A percentile compares a stretch with the other conserved stretches of the same genome.
phyloP scores from a whole-genome alignment of 73 alveolate species.

The Symbiodinium pilosum region DNA sequence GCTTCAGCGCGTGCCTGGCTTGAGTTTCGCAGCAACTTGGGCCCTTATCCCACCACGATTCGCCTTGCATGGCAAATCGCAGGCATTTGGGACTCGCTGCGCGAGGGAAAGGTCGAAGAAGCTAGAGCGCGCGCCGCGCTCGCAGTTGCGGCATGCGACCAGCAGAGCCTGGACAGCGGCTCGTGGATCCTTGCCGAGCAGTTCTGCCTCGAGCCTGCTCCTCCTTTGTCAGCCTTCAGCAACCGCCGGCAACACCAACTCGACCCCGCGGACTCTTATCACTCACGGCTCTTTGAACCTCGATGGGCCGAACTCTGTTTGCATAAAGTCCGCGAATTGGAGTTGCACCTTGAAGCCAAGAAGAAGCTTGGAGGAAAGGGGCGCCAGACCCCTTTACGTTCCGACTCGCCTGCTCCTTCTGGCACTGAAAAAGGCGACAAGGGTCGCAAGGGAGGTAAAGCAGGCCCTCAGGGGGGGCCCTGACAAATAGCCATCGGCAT shows the following conservation, averaged over 20 bases:
- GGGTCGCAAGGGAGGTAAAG: not conserved
- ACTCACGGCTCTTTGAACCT: not conserved
- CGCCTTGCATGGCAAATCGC: not conserved
- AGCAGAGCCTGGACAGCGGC: not conserved
- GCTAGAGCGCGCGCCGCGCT: not conserved
- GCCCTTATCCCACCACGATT: not conserved
- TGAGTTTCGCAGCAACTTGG: not conserved
- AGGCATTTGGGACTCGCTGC: not conserved
- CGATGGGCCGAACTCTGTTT: not conserved
- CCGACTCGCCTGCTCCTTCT: not conserved
- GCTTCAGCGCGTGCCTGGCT: not conserved
- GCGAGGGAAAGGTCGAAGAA: not conserved
- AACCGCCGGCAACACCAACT: not conserved
- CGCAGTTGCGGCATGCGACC: not conserved
- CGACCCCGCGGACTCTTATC: not conserved
- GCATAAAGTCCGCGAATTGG: not conserved
- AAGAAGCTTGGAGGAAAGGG: not conserved
- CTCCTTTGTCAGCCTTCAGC: not conserved
- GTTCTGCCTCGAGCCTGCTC: not conserved
- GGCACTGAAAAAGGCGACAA: not conserved
- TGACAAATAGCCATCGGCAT: not conserved
- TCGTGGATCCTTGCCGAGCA: not conserved
- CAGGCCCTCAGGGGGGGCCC: not conserved
- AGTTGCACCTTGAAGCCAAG: not conserved
- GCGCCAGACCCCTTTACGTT: not conserved